phyloP scores from a whole-genome alignment of 2,329 filamentous ascomycete genomes.

The Ascochyta clinopodiicola region DNA sequence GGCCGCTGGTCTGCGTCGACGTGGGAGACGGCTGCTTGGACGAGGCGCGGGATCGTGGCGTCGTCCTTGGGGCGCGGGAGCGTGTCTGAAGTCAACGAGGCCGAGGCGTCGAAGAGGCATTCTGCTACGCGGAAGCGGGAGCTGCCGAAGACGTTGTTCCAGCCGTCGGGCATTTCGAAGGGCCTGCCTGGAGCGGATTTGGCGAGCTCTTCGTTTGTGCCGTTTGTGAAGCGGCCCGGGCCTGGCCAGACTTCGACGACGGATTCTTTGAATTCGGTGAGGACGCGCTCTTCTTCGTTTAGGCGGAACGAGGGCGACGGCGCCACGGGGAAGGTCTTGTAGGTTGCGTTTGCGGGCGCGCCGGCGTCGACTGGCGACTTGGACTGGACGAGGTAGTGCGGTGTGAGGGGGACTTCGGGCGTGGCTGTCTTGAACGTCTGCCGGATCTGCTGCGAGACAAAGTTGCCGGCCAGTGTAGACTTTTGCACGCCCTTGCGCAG shows the following conservation, averaged over 20 bases:
- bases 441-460: slow-evolving; percentile 87
- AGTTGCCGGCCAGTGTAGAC: slow-evolving; percentile 85
- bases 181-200: slow-evolving; percentile 78
- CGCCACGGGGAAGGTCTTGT: slow-evolving; percentile 70
- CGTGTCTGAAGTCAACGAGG: slow-evolving; percentile 65
- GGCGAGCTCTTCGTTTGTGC: slow-evolving; percentile 75
- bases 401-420: slow-evolving; percentile 77
- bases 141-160: slow-evolving; percentile 91
- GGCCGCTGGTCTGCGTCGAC: slow-evolving; percentile 90
- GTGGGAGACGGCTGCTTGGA: slow-evolving; percentile 76
- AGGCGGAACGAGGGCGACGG: slow-evolving; percentile 75
- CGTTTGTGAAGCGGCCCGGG: slow-evolving; percentile 67
- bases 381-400: slow-evolving; percentile 85
- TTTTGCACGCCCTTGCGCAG: slow-evolving; percentile 85
- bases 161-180: slow-evolving; percentile 97
- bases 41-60: slow-evolving; percentile 83
- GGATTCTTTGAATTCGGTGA: slow-evolving; percentile 97
- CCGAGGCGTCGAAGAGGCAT: slow-evolving; percentile 87
- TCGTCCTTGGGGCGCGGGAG: slow-evolving; percentile 66
- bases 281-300: slow-evolving; percentile 88
- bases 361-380: slow-evolving; percentile 90
- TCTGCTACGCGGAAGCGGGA: slow-evolving; percentile 88
- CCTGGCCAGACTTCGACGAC: slow-evolving; percentile 93
- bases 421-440: slow-evolving; percentile 72
- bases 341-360: slow-evolving; percentile 76